phyloP scores from a whole-genome alignment of 2,329 filamentous ascomycete genomes.

The Sarocladium brachiariae region DNA sequence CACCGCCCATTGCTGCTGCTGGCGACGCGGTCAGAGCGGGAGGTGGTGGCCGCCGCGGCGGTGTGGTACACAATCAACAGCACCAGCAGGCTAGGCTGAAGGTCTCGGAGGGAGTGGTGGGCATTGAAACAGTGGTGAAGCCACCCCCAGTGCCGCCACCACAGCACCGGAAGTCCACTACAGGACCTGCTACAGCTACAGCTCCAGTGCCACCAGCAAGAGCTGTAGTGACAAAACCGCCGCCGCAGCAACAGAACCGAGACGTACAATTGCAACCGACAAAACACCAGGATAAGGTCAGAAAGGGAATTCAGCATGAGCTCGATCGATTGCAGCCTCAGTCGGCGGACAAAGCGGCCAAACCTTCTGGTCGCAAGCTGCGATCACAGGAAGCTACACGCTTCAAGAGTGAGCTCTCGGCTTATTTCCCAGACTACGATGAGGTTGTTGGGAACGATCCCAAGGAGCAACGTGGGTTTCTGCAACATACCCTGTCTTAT shows the following conservation, averaged over 20 bases:
- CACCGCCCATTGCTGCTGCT: conserved; percentile 4
- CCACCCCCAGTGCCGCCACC: conserved; percentile 11
- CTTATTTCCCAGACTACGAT: conserved; percentile 91
- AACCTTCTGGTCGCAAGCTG: conserved; percentile 67
- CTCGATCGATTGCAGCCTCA: conserved; percentile 48
- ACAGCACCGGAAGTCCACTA: conserved; percentile 17
- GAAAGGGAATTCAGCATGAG: conserved; percentile 57
- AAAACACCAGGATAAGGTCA: conserved; percentile 51
- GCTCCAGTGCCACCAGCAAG: conserved; percentile 8
- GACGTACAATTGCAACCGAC: conserved; percentile 22
- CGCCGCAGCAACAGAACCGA: conserved; percentile 13
- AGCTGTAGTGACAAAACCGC: conserved; percentile 3
- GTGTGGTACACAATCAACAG: no score
- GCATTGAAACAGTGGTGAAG: conserved; percentile 4
- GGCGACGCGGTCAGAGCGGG: conserved; percentile 19
- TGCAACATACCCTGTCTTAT: background rate
- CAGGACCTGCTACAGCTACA: conserved; percentile 13
- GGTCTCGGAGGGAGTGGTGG: conserved; percentile 15
- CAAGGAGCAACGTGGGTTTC: conserved; percentile 63
- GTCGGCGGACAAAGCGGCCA: conserved; percentile 33
- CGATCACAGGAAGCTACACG: conserved; percentile 79
- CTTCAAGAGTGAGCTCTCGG: conserved; percentile 84
- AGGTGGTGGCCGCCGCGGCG: no score
- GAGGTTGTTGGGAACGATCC: conserved; percentile 83
- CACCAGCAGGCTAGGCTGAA: conserved; percentile 15